Evolutionary conservation across 345 rosid species (phyloP), one percentile per base, ranked within the genome.

Genomic region (Sonneratia caseolaris): DNA sequence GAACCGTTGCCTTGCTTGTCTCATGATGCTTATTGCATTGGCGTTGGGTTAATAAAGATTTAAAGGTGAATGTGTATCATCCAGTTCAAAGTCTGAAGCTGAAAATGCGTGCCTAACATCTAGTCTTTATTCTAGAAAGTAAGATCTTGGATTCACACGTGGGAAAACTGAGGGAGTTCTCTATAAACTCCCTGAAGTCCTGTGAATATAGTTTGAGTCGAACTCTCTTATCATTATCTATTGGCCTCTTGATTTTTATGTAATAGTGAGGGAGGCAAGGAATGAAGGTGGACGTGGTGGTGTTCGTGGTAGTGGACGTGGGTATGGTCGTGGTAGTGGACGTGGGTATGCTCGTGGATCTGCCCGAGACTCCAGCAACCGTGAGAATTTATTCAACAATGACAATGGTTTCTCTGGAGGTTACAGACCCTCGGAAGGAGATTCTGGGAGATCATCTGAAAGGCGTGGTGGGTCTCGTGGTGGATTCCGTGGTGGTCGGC

Each of bases 401-500:
- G 79, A 81, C 81, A 85, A 89, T 81, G 96, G 87, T 22, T 84
- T 81, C 76, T 73, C 87, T 72, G 90, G 89, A 14, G 90, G 86
- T 55, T 78, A 77, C 75, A 84, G 77, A 66, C 84, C 89, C 21
- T 85, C 89, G 14, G 97, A 82, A 71, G 92, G 89, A 42, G 97
- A 86, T 12, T 74, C 77, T 48, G 85, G 88, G 53, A 92, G 71
- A 77, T 70, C 86, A 21, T 76, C 86, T 64, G 89, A 85, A 72
- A 86, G 86, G 81, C 83, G 82, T 77, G 92, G 86, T 38, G 84
- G 81, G 1, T 85, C 86, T 48, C 91, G 91, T 37, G 96, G 89
- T 42, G 79, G 90, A 15, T 84, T 77, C 85, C 96, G 91, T 62
- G 98, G 91, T 9, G 86, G 87, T 69, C 96, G 91, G 36, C 93